These are phyloP conservation scores for Lasiosphaeris hirsuta DNA, from an alignment of 495 filamentous ascomycete species.

Conservation along the genomic window DNA sequence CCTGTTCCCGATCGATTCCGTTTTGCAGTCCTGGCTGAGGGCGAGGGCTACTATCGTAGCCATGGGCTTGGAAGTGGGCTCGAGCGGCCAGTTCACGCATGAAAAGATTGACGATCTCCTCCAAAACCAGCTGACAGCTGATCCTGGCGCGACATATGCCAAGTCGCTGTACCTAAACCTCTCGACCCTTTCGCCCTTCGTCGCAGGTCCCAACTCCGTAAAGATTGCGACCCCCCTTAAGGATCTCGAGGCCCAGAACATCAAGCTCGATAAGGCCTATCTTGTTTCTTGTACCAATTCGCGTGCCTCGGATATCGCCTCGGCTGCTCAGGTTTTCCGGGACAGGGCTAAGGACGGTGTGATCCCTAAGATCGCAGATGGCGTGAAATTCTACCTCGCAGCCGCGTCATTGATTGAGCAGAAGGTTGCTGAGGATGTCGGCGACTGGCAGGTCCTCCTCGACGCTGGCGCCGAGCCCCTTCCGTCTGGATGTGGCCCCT, in stretches of 20 bases:
- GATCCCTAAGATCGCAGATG: constrained; percentile 69
- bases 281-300: constrained; percentile 91
- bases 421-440: constrained; percentile 68
- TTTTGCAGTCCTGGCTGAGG: constrained; percentile 71
- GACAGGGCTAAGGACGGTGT: constrained; percentile 61
- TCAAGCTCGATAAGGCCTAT: constrained; percentile 82
- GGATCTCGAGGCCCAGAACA: constrained; percentile 68
- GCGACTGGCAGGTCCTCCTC: constrained; percentile 84
- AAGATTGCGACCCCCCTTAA: constrained; percentile 77
- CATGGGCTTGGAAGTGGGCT: constrained; percentile 35
- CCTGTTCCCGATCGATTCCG: constrained; percentile 73
- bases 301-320: constrained; percentile 74
- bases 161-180: constrained; percentile 77
- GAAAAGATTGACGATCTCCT: constrained; percentile 68
- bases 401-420: constrained; percentile 84
- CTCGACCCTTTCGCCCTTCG: constrained; percentile 78
- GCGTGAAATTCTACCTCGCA: constrained; percentile 88
- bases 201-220: constrained; percentile 89
- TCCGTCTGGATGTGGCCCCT: constrained; percentile 81
- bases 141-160: constrained; percentile 75
- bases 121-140: constrained; percentile 61
- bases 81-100: constrained; percentile 60
- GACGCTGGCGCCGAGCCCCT: constrained; percentile 74
- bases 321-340: constrained; percentile 82
- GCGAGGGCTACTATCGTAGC: constrained; percentile 70